These are phyloP conservation scores for Prunus campanulata DNA, from an alignment of 306 rosid species.

Conservation along the genomic window DNA sequence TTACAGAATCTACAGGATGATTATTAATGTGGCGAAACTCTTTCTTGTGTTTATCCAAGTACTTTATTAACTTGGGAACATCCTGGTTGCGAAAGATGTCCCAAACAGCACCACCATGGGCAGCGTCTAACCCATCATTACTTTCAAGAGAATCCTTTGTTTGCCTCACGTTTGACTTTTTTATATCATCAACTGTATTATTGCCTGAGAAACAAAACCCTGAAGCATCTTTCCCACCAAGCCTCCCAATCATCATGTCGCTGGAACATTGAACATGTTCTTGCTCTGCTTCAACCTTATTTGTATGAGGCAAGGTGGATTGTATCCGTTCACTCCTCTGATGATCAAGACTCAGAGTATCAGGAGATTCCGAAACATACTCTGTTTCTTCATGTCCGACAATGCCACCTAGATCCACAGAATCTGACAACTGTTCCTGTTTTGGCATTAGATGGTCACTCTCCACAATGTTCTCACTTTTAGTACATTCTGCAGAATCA, in stretches of 20 bases:
- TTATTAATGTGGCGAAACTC: conserved; percentile 56
- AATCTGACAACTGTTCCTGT: background rate
- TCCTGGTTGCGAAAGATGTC: conserved; percentile 75
- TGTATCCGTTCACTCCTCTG: background rate
- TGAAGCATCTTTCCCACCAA: conserved; percentile 15
- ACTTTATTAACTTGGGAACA: conserved; percentile 55
- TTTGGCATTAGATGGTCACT: background rate
- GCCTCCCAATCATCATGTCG: conserved; percentile 11
- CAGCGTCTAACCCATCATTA: conserved; percentile 24
- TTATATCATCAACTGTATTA: conserved; percentile 23
- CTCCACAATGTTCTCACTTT: conserved; percentile 22
- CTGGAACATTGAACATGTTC: conserved; percentile 32
- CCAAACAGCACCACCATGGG: conserved; percentile 68
- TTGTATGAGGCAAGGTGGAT: background rate
- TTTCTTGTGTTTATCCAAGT: conserved; percentile 52
- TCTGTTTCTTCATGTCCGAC: background rate
- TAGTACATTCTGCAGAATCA: conserved; percentile 23
- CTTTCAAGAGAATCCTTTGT: conserved; percentile 30
- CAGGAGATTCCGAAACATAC: background rate
- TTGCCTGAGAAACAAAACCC: conserved; percentile 18
- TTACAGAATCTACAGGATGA: conserved; percentile 52
- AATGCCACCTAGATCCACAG: background rate
- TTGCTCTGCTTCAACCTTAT: conserved; percentile 16
- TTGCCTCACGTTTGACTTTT: conserved; percentile 20
- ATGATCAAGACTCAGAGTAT: background rate